Evolutionary conservation across 768 basidiomycete species (phyloP), one percentile per base, ranked within the genome.

Genomic region (Lactarius psammicola): DNA sequence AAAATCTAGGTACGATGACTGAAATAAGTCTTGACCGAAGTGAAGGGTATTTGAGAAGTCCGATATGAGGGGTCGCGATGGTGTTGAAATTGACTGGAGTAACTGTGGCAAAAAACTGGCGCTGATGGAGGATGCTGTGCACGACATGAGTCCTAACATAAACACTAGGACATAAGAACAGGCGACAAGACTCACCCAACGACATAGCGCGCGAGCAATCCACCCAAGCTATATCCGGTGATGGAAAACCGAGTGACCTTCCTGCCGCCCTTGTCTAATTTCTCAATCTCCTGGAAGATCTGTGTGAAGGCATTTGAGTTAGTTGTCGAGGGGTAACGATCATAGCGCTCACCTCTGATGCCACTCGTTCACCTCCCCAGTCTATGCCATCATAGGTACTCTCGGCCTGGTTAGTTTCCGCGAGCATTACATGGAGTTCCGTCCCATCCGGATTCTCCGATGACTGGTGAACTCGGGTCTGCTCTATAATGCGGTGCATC

Each of bases 361-460:
- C 85, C 40, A 94, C 85, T 36, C 93, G 80, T 76, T 93, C 90
- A 42, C 86, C 89, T 64, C 90, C 87, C 85, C 90, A 90, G 72
- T 94, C 92, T 28, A 94, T 84, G 1, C 92, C 91, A 69, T 94
- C 92, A 70, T 92, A 93, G 1, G 90, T 92, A 11, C 81, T 82
- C 33, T 85, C 82, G 34, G 85, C 85, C 20, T 78, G 73, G 73
- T 92, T 90, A 3, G 87, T 83, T 70, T 89, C 78, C 3, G 90
- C 83, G 0, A 85, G 73, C n/a, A 92, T 75, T 31, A 90, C 79
- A 40, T 85, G 84, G 6, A 94, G 79, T 64, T 79, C 72, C n/a
- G 78, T 74, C 49, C 77, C 80, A 13, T 77, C 77, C 26, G 77
- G 70, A 18, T 73, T 73, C 2, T 73, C 69, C 4, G 64, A 60